Base-by-base conservation (phyloP, 345 rosid species). In the Barbarea vulgaris region DNA sequence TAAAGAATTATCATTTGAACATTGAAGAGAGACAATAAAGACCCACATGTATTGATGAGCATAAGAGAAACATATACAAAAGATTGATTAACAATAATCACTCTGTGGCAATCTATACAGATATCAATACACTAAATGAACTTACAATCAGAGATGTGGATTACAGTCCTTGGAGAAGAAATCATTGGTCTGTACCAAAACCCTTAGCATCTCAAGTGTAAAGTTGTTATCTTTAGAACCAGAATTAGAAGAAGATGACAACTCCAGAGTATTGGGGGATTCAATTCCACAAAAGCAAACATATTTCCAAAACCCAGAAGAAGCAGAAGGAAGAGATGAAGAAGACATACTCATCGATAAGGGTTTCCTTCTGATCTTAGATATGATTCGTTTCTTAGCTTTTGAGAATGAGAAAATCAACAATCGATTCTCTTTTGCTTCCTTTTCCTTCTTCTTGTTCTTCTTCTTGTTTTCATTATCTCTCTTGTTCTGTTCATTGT, bases 101-200 rank as follows among this genome's bases (percentile, higher is more conserved):
- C 27, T 55, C 6, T 55, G 17, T 34, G 7, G 4, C 41, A 19
- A 22, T 46, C 3, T 46, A 46, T 47, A 46, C 41, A 37, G 5
- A 21, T 21, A 22, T 19, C 7, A 36, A 19, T 0, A 31, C 11
- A 27, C 21, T 18, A 2, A 1, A 33, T 34, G 44, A 59, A 36
- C 30, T 60, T 60, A 37, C 65, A 61, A 61, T 52, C 36, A 52
- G 50, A 67, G 25, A 13, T 53, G 61, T 67, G 72, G 48, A 53
- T 52, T 67, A 55, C 17, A 52, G 3, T 67, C 61, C 7, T 53
- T 67, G 25, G 72, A 67, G 24, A 67, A 67, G 61, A 67, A 67
- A 67, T 52, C 61, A 67, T 52, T 67, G 48, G 50, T 67, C 25
- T 67, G 60, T 34, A 67, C 17, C 37, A 52, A 41, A 67, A 52